These are phyloP conservation scores for Sporothrix euskadiensis DNA, from an alignment of 2,329 filamentous ascomycete genomes.

Conservation along the genomic window DNA sequence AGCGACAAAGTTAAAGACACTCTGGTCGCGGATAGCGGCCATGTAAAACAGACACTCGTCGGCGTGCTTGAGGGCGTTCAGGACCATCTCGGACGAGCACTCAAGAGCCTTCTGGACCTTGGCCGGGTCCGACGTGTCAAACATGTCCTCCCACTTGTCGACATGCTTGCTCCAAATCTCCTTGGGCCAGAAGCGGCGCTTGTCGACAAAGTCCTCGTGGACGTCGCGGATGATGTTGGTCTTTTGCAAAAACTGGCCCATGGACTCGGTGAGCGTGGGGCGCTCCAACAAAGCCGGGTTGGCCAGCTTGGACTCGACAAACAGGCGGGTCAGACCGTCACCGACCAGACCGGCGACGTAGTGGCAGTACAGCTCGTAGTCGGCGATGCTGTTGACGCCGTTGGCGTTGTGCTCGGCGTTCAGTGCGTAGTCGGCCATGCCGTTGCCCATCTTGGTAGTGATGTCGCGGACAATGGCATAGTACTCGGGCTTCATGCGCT, in stretches of 20 bases:
- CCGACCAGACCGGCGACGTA: slow-evolving; percentile 99
- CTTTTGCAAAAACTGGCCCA: slow-evolving; percentile 97
- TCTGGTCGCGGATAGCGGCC: slow-evolving; percentile 90
- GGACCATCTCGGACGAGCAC: slow-evolving; percentile 90
- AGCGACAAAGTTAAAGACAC: slow-evolving; percentile 97
- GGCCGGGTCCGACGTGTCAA: slow-evolving; percentile 54
- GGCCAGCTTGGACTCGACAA: slow-evolving; percentile 82
- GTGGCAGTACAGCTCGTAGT: slow-evolving; percentile 97
- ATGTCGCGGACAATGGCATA: slow-evolving; percentile 88
- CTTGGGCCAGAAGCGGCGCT: slow-evolving; percentile 88
- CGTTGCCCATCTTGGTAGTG: slow-evolving; percentile 91
- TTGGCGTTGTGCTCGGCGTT: slow-evolving; percentile 79
- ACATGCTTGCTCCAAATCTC: slow-evolving; percentile 98
- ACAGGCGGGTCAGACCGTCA: slow-evolving; percentile 86
- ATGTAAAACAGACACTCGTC: slow-evolving; percentile 98
- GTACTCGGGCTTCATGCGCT: slow-evolving; percentile 83
- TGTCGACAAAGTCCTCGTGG: slow-evolving; percentile 83
- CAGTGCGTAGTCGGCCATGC: slow-evolving; percentile 93
- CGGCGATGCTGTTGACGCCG: slow-evolving; percentile 77
- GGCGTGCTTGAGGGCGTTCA: slow-evolving; percentile 81
- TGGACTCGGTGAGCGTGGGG: slow-evolving; percentile 82
- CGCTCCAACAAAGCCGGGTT: slow-evolving; percentile 81
- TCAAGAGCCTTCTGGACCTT: slow-evolving; percentile 72
- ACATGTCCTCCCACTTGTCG: slow-evolving; percentile 83
- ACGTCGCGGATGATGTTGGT: slow-evolving; percentile 98